phyloP scores from a whole-genome alignment of 2,329 filamentous ascomycete genomes.

The Capronia americana region DNA sequence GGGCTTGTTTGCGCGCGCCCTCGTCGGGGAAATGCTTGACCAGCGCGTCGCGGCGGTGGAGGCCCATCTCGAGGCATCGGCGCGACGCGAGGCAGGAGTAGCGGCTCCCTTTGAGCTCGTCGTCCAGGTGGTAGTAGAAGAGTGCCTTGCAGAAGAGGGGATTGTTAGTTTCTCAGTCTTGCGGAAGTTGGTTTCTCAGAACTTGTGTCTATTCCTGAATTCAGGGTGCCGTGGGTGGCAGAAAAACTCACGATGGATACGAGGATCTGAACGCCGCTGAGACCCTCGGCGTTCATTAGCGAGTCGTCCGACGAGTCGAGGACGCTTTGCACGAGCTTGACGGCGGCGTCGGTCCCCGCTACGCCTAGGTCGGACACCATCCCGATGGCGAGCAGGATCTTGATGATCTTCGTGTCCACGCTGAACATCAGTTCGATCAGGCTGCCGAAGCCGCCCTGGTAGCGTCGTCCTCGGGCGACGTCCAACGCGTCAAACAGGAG shows the following conservation, averaged over 20 bases:
- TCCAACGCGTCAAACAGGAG: conserved; percentile 11
- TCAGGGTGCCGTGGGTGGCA: too few species aligned
- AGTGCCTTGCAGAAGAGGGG: conserved; percentile 9
- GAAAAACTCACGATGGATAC: conserved; percentile 16
- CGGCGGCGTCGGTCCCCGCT: conserved; percentile 7
- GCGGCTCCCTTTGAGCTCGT: conserved; percentile 18
- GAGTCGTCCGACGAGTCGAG: conserved; percentile 16
- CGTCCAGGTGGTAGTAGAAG: conserved; percentile 16
- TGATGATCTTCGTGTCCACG: conserved; percentile 17
- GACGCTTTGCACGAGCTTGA: conserved; percentile 13
- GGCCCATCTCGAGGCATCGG: conserved; percentile 22
- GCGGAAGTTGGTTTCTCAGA: not conserved
- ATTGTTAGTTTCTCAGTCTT: not conserved
- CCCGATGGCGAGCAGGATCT: conserved; percentile 20
- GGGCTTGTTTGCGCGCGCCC: conserved; percentile 5
- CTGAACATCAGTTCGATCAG: conserved; percentile 15
- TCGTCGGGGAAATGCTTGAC: conserved; percentile 17
- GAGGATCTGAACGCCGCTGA: conserved; percentile 16
- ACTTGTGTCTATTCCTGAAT: too few species aligned
- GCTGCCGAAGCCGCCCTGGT: conserved; percentile 7
- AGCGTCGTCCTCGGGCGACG: not conserved
- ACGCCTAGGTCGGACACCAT: conserved; percentile 6
- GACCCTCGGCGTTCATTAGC: conserved; percentile 15
- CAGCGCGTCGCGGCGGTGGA: conserved; percentile 19
- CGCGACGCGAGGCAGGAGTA: conserved; percentile 21